Evolutionary conservation across 1,139 yeast genomes (phyloP).

Genomic region (Kurtzmaniella quercitrusa): DNA sequence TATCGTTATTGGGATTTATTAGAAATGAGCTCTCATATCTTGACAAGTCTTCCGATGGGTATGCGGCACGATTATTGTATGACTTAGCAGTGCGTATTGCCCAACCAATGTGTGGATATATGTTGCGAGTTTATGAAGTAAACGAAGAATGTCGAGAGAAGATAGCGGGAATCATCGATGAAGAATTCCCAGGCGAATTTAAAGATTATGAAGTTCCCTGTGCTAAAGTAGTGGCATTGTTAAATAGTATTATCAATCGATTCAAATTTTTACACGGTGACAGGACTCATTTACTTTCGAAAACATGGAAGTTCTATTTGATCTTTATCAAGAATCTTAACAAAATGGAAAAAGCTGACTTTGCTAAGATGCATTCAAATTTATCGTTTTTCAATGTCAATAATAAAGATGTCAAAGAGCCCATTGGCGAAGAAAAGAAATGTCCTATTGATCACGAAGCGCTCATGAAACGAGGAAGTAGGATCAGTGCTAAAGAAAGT

Average conservation of each 20-base stretch:
- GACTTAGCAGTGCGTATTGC: constrained; percentile 31
- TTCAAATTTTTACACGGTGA: constrained; percentile 19
- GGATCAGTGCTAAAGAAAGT: constrained; percentile 21
- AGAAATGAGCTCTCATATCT: constrained; percentile 6
- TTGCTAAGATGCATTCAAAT: constrained; percentile 34
- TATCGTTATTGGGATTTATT: constrained; percentile 5
- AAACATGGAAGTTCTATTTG: constrained; percentile 41
- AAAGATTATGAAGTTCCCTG: not conserved
- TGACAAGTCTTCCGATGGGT: constrained; percentile 15
- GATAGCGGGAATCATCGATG: constrained; percentile 1
- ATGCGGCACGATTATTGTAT: constrained; percentile 24
- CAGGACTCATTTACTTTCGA: constrained; percentile 24
- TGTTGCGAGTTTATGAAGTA: constrained; percentile 4
- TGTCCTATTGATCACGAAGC: constrained; percentile 34
- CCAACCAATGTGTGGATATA: constrained; percentile 22
- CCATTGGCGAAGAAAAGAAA: constrained; percentile 15
- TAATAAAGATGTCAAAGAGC: not conserved
- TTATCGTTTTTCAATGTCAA: constrained; percentile 24
- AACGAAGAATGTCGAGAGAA: not conserved
- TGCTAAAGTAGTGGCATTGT: not conserved
- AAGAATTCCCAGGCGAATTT: constrained; percentile 1
- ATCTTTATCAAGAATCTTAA: constrained; percentile 31
- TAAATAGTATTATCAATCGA: constrained; percentile 14
- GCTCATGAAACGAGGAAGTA: constrained; percentile 10
- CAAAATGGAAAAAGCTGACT: constrained; percentile 25